phyloP scores from a whole-genome alignment of 768 basidiomycete species.

The Jaapia argillacea region DNA sequence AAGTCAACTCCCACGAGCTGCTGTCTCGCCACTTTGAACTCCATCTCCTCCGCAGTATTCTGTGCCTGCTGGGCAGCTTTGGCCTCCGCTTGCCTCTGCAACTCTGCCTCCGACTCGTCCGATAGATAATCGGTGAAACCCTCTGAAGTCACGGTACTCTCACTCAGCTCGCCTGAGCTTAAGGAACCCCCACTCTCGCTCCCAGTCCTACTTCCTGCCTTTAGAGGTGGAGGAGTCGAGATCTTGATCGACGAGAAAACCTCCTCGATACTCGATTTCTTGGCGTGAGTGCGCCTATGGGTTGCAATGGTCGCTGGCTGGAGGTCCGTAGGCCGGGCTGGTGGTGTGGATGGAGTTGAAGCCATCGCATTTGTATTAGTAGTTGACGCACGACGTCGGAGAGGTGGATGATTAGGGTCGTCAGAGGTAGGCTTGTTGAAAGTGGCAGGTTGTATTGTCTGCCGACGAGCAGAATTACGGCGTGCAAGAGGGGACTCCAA shows the following conservation, averaged over 20 bases:
- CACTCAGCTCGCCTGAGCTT: conserved; percentile 48
- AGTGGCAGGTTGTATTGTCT: neutral
- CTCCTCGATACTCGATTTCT: neutral
- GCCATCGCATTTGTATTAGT: conserved; percentile 23
- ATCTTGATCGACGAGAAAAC: conserved; percentile 16
- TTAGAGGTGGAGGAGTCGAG: conserved; percentile 1
- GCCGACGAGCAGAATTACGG: conserved; percentile 28
- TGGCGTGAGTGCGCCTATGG: neutral
- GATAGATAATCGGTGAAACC: conserved; percentile 86
- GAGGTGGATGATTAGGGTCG: neutral
- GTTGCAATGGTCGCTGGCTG: neutral
- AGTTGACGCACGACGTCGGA: conserved; percentile 30
- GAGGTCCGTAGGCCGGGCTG: neutral
- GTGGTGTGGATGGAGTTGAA: conserved; percentile 20
- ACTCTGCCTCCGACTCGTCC: conserved; percentile 86
- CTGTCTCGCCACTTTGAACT: conserved; percentile 74
- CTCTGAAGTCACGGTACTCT: conserved; percentile 75
- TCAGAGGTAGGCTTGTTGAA: neutral
- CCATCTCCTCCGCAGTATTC: conserved; percentile 68
- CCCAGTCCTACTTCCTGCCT: conserved; percentile 31
- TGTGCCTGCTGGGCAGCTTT: conserved; percentile 72
- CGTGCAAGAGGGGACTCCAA: conserved; percentile 37
- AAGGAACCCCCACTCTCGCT: conserved; percentile 46
- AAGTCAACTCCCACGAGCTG: conserved; percentile 67
- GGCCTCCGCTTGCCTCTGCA: conserved; percentile 79